Conservation (phyloP, 2,329 filamentous ascomycete genomes). For the Rosellinia necatrix region DNA sequence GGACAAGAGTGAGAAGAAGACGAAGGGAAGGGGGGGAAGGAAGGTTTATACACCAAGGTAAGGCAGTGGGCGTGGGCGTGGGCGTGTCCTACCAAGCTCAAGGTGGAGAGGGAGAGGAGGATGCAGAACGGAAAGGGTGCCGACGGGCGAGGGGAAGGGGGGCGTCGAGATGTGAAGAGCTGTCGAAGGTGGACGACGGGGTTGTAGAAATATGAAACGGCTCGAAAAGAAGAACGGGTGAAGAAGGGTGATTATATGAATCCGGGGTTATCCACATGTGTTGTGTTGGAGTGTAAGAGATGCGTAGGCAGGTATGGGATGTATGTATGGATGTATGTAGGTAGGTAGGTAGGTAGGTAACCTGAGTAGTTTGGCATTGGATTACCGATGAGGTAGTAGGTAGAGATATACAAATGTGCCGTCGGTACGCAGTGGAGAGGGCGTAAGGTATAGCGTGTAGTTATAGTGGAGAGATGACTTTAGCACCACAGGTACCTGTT, state of each 20-base stretch:
- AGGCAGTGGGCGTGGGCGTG: too few species aligned
- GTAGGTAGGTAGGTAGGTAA: not conserved
- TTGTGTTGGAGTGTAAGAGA: not conserved
- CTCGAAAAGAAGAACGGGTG: conserved; percentile 15
- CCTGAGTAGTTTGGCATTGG: not conserved
- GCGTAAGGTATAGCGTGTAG: not conserved
- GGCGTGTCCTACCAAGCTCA: not conserved
- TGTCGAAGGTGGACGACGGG: conserved; percentile 10
- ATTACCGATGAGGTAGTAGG: not conserved
- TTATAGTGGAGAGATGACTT: conserved; percentile 9
- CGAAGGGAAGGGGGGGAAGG: not conserved
- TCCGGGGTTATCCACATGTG: conserved; percentile 27
- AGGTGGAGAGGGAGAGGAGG: not conserved
- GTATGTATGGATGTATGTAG: not conserved
- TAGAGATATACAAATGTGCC: not conserved
- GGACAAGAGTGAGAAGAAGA: not conserved
- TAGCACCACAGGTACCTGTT: too few species aligned
- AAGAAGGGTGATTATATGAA: conserved; percentile 31
- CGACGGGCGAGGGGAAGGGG: conserved; percentile 4
- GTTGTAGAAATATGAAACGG: conserved; percentile 35
- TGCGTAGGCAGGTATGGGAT: not conserved
- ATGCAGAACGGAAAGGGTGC: not conserved
- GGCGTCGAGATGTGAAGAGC: not conserved
- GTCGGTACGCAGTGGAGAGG: not conserved
- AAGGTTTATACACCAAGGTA: conserved; percentile 12